Conservation (phyloP, 805 yeast species). For the Clavispora fructus region DNA sequence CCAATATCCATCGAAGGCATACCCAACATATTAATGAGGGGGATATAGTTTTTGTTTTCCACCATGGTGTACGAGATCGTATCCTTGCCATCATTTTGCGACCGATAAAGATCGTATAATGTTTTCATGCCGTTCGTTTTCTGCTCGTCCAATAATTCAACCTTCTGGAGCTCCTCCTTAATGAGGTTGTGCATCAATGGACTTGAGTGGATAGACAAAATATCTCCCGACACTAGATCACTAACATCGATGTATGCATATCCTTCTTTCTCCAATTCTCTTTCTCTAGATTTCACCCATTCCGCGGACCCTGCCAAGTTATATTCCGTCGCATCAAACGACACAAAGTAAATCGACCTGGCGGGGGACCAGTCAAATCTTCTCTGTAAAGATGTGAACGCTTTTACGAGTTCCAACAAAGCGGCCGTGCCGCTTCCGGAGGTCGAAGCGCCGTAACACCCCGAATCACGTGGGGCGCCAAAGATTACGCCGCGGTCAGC, state of each 20-base stretch:
- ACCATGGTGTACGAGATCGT: conserved; percentile 27
- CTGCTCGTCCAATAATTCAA: conserved; percentile 7
- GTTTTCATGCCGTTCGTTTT: conserved; percentile 9
- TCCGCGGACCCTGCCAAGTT: conserved; percentile 84
- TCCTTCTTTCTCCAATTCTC: conserved; percentile 53
- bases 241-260: conserved; percentile 70
- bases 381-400: conserved; percentile 59
- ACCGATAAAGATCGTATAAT: conserved; percentile 24
- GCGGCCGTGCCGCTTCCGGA: conserved; percentile 73
- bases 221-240: conserved; percentile 53
- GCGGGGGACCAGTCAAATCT: conserved; percentile 76
- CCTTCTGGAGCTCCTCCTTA: conserved; percentile 33
- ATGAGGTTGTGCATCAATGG: conserved; percentile 56
- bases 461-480: conserved; percentile 79
- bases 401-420: conserved; percentile 63
- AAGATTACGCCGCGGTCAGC: conserved; percentile 64
- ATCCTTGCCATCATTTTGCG: conserved; percentile 20
- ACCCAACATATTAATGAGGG: conserved; percentile 60
- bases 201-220: conserved; percentile 53
- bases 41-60: conserved; percentile 58
- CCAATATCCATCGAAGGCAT: conserved; percentile 64
- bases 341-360: conserved; percentile 73
- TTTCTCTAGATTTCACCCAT: conserved; percentile 56
- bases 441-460: conserved; percentile 66
- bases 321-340: conserved; percentile 78